Evolutionary conservation across 768 basidiomycete genomes (phyloP).

Genomic region (Pleurotus sapidus): DNA sequence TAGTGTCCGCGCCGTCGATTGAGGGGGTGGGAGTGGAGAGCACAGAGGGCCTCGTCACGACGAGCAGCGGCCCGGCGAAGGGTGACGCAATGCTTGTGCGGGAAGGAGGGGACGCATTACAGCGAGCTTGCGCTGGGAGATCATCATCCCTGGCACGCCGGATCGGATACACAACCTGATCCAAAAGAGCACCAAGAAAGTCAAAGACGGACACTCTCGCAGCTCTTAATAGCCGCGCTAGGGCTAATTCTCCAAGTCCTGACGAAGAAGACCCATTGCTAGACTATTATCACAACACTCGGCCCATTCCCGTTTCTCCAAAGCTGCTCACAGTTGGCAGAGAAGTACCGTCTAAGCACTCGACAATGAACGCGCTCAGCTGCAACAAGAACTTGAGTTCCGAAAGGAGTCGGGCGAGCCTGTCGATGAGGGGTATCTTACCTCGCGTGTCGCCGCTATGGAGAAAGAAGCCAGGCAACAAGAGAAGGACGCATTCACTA

Average conservation of each 20-base stretch:
- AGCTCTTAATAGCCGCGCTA: constrained; percentile 68
- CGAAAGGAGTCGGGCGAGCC: constrained; percentile 50
- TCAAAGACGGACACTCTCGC: constrained; percentile 87
- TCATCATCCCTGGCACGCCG: constrained; percentile 82
- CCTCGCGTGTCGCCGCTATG: constrained; percentile 75
- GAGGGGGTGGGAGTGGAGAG: constrained; percentile 15
- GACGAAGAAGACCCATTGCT: constrained; percentile 51
- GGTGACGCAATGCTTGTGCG: constrained; percentile 74
- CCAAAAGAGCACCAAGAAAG: constrained; percentile 79
- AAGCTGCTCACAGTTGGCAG: constrained; percentile 79
- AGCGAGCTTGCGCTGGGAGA: constrained; percentile 74
- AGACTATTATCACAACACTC: constrained; percentile 44
- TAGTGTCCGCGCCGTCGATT: constrained; percentile 21
- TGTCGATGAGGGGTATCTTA: constrained; percentile 68
- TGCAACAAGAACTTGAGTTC: constrained; percentile 73
- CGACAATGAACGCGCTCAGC: constrained; percentile 78
- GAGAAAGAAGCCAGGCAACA: constrained; percentile 90
- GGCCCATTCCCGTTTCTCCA: constrained; percentile 61
- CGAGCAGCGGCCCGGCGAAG: constrained; percentile 8
- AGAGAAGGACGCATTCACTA: constrained; percentile 86
- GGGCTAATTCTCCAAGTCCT: constrained; percentile 50
- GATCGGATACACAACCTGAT: constrained; percentile 95
- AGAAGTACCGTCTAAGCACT: constrained; percentile 80
- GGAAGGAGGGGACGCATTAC: constrained; percentile 65
- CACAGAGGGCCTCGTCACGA: constrained; percentile 3